Evolutionary conservation across 2,329 filamentous ascomycete species (phyloP), one percentile per base, ranked within the genome.

Genomic region (Dryadomyces quercivorus): DNA sequence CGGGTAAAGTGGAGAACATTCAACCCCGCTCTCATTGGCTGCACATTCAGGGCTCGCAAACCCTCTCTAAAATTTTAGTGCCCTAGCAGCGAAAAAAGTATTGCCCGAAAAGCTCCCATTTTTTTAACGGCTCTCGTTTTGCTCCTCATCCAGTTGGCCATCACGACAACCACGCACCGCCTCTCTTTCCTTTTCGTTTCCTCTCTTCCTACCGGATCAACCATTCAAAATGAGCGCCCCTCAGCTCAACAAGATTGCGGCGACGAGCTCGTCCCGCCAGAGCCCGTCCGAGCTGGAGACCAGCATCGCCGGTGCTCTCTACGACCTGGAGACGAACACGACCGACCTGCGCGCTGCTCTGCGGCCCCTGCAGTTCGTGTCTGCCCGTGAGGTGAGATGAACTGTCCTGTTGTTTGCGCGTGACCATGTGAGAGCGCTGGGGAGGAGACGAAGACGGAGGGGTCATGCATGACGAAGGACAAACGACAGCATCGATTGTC

Each of bases 301-400:
- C 75, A 88, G 79, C 82, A 94, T 98, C 74, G 93, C 93, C 73
- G 87, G 85, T 77, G 93, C 93, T 78, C 88, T 98, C 64, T 94
- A 86, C 81, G 93, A 98, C 72, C 88, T 98, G 77, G 93, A 98
- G 89, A 91, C 85, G 80, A 96, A 96, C 85, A 95, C 93, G 71
- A 81, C 90, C 74, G 93, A 98, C 78, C 88, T 98, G 78, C 95
- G 92, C 87, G 83, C 82, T 70, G 86, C 90, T 67, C 86, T 98
- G 72, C 86, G 93, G 72, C 93, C 93, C 75, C 85, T 98, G 77
- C 93, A 98, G 84, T 91, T 98, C 77, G 88, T 94, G 74, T 95
- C 88, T 78, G 93, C 93, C 73, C 89, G 91, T 76, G 93, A 98
- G 92, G 93, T 98, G 86, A 90, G 90, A 84, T 72, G 57, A 60